These are phyloP conservation scores for Penicillium sp. DNA, from an alignment of 2,329 filamentous ascomycete genomes.

Conservation along the genomic window DNA sequence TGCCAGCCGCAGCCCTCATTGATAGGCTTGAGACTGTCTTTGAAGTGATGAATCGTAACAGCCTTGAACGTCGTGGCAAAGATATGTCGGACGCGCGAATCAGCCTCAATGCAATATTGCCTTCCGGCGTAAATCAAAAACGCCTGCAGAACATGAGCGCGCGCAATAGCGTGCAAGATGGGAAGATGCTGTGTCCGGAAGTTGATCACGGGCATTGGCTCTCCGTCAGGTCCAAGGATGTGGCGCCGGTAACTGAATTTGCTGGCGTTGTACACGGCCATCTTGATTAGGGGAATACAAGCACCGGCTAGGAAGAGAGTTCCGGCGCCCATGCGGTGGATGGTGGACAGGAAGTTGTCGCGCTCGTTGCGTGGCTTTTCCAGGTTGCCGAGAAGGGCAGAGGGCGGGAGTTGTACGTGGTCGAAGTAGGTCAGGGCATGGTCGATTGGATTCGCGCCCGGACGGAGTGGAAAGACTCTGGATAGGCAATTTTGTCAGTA, in stretches of 20 bases:
- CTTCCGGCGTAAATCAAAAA: not conserved
- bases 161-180: conserved; percentile 32
- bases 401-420: conserved; percentile 27
- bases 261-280: conserved; percentile 25
- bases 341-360: conserved; percentile 19
- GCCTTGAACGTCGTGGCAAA: not conserved
- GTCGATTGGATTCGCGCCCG: conserved; percentile 23
- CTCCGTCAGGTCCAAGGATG: conserved; percentile 20
- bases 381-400: conserved; percentile 29
- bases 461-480: conserved; percentile 5
- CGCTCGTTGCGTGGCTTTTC: conserved; percentile 21
- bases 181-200: conserved; percentile 37
- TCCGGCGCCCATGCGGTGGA: conserved; percentile 26
- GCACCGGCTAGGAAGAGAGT: conserved; percentile 22
- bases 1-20: conserved; percentile 2
- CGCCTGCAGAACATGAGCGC: conserved; percentile 28
- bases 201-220: conserved; percentile 27
- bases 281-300: conserved; percentile 29
- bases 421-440: conserved; percentile 32
- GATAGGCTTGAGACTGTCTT: not conserved
- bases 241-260: conserved; percentile 29
- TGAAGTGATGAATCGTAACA: not conserved
- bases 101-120: not conserved
- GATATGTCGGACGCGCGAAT: not conserved
- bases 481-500: not conserved